Conservation (phyloP, 805 yeast species). For the Ogataea haglerorum region DNA sequence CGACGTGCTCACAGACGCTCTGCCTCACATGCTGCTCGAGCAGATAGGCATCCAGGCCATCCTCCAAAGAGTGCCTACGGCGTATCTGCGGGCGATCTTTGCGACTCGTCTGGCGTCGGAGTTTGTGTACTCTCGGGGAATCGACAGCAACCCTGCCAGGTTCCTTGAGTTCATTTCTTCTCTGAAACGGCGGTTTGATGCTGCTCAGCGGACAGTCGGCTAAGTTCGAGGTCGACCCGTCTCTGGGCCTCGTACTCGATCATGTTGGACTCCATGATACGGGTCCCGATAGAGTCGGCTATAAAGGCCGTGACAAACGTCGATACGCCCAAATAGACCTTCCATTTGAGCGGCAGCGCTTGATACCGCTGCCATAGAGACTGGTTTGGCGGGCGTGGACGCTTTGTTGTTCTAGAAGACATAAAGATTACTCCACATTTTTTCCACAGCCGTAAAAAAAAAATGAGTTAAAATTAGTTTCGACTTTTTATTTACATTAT, state of each 20-base stretch:
- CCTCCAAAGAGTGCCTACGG: constrained; percentile 75
- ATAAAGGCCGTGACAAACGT: constrained; percentile 31
- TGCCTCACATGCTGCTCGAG: constrained; percentile 68
- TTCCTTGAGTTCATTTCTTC: constrained; percentile 67
- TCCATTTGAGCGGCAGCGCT: constrained; percentile 27
- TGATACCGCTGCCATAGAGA: constrained; percentile 18
- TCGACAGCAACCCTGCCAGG: constrained; percentile 74
- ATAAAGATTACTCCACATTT: constrained; percentile 4
- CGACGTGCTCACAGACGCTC: constrained; percentile 68
- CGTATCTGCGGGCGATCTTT: constrained; percentile 84
- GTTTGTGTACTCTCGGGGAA: constrained; percentile 79
- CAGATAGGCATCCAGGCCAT: constrained; percentile 66
- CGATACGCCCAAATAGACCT: constrained; percentile 30
- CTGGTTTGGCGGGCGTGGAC: not conserved
- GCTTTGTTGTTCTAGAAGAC: constrained; percentile 1
- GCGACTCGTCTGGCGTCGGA: constrained; percentile 82
- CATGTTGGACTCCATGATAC: constrained; percentile 30
- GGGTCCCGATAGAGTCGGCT: constrained; percentile 30
- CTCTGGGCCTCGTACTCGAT: constrained; percentile 32
- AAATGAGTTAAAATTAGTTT: not conserved
- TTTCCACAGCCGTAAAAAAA: constrained; percentile 4
- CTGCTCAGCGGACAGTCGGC: not conserved
- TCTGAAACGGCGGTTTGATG: constrained; percentile 41
- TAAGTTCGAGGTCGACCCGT: constrained; percentile 28
- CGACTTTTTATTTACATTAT: constrained; percentile 4